Conservation (phyloP, 352 stramenopile species). For the Globisporangium uncinulatum region DNA sequence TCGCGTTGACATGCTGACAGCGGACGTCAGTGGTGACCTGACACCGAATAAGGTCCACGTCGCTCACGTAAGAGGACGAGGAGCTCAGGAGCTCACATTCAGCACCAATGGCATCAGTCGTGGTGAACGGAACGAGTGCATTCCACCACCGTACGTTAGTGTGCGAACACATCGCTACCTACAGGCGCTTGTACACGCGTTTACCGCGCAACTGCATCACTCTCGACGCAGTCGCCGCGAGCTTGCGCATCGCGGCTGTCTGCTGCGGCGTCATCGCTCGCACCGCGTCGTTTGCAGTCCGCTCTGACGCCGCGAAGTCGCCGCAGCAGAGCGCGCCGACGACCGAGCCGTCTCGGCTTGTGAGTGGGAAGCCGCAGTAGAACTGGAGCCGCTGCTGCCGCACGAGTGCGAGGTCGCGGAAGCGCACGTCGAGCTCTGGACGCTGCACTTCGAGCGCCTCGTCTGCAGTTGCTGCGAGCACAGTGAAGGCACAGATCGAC, state of each 20-base stretch:
- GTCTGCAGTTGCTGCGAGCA: slow-evolving; percentile 5
- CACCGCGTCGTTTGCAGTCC: neutral
- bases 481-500: slow-evolving; percentile 15
- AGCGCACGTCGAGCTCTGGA: slow-evolving; percentile 11
- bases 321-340: slow-evolving; percentile 18
- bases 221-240: slow-evolving; percentile 13
- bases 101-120: neutral
- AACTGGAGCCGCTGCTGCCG: slow-evolving; percentile 11
- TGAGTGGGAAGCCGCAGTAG: slow-evolving; percentile 19
- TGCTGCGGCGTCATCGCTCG: slow-evolving; percentile 6
- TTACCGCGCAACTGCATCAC: slow-evolving; percentile 15
- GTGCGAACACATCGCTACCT: neutral
- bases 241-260: slow-evolving; percentile 8
- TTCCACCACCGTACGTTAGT: too few species aligned
- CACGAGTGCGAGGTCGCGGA: slow-evolving; percentile 11
- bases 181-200: slow-evolving; percentile 11
- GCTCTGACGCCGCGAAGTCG: slow-evolving; percentile 1
- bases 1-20: too few species aligned
- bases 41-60: too few species aligned
- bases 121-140: too few species aligned
- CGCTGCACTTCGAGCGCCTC: slow-evolving; percentile 8
- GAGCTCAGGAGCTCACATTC: neutral
- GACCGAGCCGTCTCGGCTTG: slow-evolving; percentile 3
- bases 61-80: too few species aligned
- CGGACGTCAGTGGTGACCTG: too few species aligned